Base-by-base conservation (phyloP, 106 monocot genomes). In the Iris macrosiphon region DNA sequence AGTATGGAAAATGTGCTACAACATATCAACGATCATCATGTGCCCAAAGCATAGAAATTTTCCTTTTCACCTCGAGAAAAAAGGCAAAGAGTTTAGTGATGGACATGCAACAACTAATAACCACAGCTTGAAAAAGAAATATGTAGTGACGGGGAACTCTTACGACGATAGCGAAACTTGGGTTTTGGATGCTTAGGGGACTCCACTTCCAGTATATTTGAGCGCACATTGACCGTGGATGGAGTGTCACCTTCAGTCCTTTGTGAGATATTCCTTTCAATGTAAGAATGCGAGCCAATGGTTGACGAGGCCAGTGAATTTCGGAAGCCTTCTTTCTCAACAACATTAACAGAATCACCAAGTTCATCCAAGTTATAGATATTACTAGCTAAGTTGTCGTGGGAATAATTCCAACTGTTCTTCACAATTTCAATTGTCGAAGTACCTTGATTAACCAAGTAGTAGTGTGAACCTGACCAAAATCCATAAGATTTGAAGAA, bases 91-190 rank as follows among this genome's bases (percentile, higher is more conserved):
- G 44, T 44, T 44, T 44, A 10, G 4, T n/a, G 15, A 44, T 17
- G 17, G 15, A 44, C 4, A 17, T 17, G 11, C 17, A 55, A 20
- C 15, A 30, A 30, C 24, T 5, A n/a, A 1, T 16, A 40, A 29
- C 7, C 19, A 27, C 46, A 48, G 19, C 17, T 2, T 13, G 28
- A 47, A 34, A 16, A 9, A 58, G 19, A 13, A 40, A 52, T 2
- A 30, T n/a, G n/a, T n/a, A n/a, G n/a, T n/a, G n/a, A n/a, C n/a
- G 13, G 28, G 45, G 17, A 19, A 63, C 31, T 43, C 85, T 85
- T 73, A 86, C 80, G 62, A 40, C 41, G 72, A 44, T 80, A 77
- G 46, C 61, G 75, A 65, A 32, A 31, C 34, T 79, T 86, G 0
- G 29, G 13, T 63, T 69, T 76, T 30, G 60, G 16, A 68, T 13